A percentile compares a stretch with the other conserved stretches of the same genome.
Evolutionary conservation across 306 rosid species (phyloP).

Genomic region (Vicia faba): DNA sequence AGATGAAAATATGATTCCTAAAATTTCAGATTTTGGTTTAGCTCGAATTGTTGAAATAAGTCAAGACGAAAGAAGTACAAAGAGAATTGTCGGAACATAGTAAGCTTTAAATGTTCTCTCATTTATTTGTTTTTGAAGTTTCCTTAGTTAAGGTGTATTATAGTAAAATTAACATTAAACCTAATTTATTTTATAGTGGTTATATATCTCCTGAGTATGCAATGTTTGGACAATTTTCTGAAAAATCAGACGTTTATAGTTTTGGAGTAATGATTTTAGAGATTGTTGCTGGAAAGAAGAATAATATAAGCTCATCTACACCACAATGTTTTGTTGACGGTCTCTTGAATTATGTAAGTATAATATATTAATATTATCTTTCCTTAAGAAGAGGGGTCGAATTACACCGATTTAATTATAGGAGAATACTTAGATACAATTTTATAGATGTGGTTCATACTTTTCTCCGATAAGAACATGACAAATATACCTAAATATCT

Average conservation of each 20-base stretch:
- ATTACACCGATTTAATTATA: too few species aligned
- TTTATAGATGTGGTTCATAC: too few species aligned
- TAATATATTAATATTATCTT: too few species aligned
- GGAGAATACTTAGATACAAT: too few species aligned
- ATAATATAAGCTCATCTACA: slow-evolving; percentile 9
- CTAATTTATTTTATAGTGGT: slow-evolving; percentile 30
- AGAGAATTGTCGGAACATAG: not conserved
- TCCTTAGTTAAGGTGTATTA: not conserved
- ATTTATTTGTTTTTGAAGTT: not conserved
- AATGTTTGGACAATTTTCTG: slow-evolving; percentile 43
- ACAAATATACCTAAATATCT: too few species aligned
- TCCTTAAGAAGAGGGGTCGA: too few species aligned
- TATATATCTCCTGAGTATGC: slow-evolving; percentile 46
- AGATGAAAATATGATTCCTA: slow-evolving; percentile 1
- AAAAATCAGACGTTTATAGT: slow-evolving; percentile 42
- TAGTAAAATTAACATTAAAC: not conserved
- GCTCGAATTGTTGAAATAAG: slow-evolving; percentile 7
- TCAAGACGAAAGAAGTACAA: not conserved
- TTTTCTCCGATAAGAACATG: too few species aligned
- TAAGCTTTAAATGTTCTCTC: not conserved
- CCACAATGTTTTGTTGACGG: not conserved
- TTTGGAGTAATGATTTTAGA: slow-evolving; percentile 46
- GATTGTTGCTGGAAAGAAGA: slow-evolving; percentile 38
- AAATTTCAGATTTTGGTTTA: not conserved
- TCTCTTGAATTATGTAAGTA: slow-evolving; percentile 38